Conservation (phyloP, 352 stramenopile species). For the Globisporangium barbulae region DNA sequence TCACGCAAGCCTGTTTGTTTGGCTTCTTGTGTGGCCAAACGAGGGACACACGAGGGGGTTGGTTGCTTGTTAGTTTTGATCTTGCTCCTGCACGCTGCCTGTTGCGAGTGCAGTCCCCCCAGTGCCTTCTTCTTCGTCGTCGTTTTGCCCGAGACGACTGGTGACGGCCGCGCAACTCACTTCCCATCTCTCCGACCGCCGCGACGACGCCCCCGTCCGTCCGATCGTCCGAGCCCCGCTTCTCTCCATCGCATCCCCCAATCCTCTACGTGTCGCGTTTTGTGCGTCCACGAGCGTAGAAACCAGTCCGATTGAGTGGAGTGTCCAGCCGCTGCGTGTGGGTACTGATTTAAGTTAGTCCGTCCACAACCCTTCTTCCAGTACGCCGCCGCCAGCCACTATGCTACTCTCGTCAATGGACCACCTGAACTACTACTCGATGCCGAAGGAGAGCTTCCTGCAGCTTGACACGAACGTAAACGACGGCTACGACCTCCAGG, state of each 20-base stretch:
- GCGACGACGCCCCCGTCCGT: not conserved
- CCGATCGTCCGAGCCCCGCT: constrained; percentile 2
- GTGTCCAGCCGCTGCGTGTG: not conserved
- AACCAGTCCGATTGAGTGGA: not conserved
- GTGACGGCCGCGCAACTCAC: constrained; percentile 19
- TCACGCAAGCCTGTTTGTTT: not conserved
- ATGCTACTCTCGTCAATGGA: constrained; percentile 85
- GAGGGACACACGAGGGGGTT: not conserved
- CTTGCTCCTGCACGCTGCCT: constrained; percentile 14
- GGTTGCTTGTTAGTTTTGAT: constrained; percentile 21
- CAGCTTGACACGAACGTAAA: constrained; percentile 52
- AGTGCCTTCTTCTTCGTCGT: not conserved
- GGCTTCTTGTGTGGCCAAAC: not conserved
- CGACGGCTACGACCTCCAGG: constrained; percentile 41
- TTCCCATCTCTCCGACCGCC: constrained; percentile 15
- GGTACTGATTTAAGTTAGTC: constrained; percentile 8
- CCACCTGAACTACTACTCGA: constrained; percentile 81
- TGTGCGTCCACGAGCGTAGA: constrained; percentile 1
- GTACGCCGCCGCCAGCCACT: constrained; percentile 4
- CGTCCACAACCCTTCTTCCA: not conserved
- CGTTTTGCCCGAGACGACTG: constrained; percentile 15
- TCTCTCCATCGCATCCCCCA: not conserved
- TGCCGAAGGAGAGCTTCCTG: constrained; percentile 70
- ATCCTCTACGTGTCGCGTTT: not conserved
- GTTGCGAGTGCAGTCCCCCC: not conserved